Evolutionary conservation across 1,284 basidiomycete species (phyloP), one percentile per base, ranked within the genome.

Genomic region (Cerrena zonata): DNA sequence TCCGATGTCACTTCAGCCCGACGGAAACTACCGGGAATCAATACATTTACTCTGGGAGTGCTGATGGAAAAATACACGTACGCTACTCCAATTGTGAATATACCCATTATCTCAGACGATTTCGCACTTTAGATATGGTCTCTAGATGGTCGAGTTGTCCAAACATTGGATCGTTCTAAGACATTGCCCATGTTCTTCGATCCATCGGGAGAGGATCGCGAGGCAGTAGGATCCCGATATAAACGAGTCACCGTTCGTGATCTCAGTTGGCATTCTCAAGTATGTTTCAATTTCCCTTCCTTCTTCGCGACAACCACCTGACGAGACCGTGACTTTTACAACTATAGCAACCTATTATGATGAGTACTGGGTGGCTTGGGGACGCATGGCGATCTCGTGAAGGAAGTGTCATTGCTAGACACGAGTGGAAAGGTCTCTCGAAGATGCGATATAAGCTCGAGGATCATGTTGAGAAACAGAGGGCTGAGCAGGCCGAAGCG

Each of bases 1-100:
- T 99, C 58, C 80, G 95, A 44, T 97, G 94, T 65, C 90, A 97
- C 69, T 99, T 98, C 68, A 93, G 90, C 56, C 95, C 95, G 12
- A 74, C 76, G 2, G 89, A 92, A 64, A 94, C 92, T 2, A 99
- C 96, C 5, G 93, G 94, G 4, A 79, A 86, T 51, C 86, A 88
- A 58, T 99, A 99, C 69, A 82, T 99, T 51, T 98, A 97, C 67
- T 94, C 91, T 15, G 95, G 95, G 11, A 88, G 87, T 23, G 76
- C 87, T 1, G 90, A 95, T 63, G 91, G 91, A 10, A 76, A 67
- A 55, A 80, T 94, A 49, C 91, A 93, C 65, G 88, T 93, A 61
- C 47, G 80, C 66, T 36, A 36, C 11, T 11, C 10, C 34, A 36
- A 36, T 36, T 36, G 11, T 11, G 34, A n/a, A n/a, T n/a, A 11